Conservation (phyloP, 768 basidiomycete species). For the Coprinellus micaceus region DNA sequence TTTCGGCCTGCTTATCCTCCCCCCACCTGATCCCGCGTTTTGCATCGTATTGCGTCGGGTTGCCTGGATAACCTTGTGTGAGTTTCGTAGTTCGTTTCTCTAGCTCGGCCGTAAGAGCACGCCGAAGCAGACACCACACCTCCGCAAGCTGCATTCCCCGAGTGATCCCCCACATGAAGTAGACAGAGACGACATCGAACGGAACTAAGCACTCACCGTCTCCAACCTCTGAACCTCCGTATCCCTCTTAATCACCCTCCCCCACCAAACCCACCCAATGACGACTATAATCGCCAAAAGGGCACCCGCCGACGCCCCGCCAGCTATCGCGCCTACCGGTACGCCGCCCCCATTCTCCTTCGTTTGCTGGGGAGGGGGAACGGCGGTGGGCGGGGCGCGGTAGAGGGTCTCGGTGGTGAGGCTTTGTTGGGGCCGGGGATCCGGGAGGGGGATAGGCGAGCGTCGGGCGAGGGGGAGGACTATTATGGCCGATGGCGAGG, state of each 20-base stretch:
- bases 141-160: too few relatives aligned
- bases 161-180: too few relatives aligned
- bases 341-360: slow-evolving; percentile 16
- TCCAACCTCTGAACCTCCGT: slow-evolving; percentile 26
- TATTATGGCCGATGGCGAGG: too few relatives aligned
- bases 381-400: slow-evolving; percentile 1
- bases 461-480: not conserved
- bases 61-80: not conserved
- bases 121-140: too few relatives aligned
- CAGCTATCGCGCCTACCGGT: slow-evolving; percentile 49
- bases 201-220: slow-evolving; percentile 15
- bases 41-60: slow-evolving; percentile 39
- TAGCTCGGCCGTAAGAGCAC: too few relatives aligned
- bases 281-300: slow-evolving; percentile 41
- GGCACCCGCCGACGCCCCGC: slow-evolving; percentile 46
- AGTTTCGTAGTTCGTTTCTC: not conserved
- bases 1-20: slow-evolving; percentile 17
- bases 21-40: slow-evolving; percentile 26
- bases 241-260: slow-evolving; percentile 36
- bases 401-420: slow-evolving; percentile 15
- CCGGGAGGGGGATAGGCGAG: not conserved
- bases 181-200: not conserved
- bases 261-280: slow-evolving; percentile 46
- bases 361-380: not conserved
- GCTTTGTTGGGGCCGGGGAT: not conserved